Conservation (phyloP, 164 flowering plant genomes). For the Aristolochia contorta region DNA sequence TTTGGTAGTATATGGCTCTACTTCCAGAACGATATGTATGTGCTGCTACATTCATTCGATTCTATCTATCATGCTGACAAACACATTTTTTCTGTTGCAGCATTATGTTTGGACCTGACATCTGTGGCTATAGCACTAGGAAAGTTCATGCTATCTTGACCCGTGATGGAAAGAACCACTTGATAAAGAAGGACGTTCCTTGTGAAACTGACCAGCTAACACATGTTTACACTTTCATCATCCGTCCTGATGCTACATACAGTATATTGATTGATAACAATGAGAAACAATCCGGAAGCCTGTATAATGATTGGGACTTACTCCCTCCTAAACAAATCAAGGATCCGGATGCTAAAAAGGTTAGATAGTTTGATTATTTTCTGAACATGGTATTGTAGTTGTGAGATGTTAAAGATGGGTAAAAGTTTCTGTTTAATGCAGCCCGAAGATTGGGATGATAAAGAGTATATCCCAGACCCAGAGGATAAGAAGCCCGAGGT, state of each 20-base stretch:
- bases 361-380: background rate
- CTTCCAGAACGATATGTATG: too few relatives aligned
- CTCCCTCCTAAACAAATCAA: constrained; percentile 42
- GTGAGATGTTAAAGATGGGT: background rate
- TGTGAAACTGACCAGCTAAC: constrained; percentile 44
- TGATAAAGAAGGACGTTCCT: constrained; percentile 33
- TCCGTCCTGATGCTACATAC: constrained; percentile 39
- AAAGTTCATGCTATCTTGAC: constrained; percentile 40
- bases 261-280: constrained; percentile 30
- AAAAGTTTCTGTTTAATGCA: constrained; percentile 3
- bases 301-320: constrained; percentile 38
- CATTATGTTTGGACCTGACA: constrained; percentile 45
- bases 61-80: too few relatives aligned
- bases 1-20: too few relatives aligned
- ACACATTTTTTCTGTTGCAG: constrained; percentile 11
- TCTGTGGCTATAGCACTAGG: constrained; percentile 38
- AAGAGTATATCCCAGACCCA: constrained; percentile 36
- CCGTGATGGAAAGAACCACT: constrained; percentile 36
- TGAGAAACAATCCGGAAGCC: constrained; percentile 38
- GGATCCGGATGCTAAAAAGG: constrained; percentile 42
- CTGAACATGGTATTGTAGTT: background rate
- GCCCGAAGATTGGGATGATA: constrained; percentile 50
- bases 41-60: too few relatives aligned
- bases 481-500: constrained; percentile 45
- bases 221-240: constrained; percentile 42